Evolutionary conservation across 1,284 basidiomycete genomes (phyloP).

Genomic region (Amanita bisporigera): DNA sequence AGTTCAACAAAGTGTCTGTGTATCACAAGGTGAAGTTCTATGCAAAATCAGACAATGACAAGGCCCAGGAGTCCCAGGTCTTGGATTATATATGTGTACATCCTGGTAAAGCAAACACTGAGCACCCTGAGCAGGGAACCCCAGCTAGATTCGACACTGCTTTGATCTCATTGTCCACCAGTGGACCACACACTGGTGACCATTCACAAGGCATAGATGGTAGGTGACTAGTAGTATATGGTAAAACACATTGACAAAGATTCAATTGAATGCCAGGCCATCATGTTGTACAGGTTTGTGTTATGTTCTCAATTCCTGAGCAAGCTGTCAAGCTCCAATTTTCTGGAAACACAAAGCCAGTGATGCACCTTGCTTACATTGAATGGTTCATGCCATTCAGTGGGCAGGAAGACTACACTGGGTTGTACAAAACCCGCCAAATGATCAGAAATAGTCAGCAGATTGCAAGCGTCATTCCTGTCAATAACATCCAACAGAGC

Average conservation of each 20-base stretch:
- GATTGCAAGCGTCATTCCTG: constrained; percentile 1
- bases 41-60: not conserved
- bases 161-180: constrained; percentile 7
- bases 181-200: no score
- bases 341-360: not conserved
- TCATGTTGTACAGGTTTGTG: constrained; percentile 16
- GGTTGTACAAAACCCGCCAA: constrained; percentile 20
- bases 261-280: constrained; percentile 10
- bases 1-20: not conserved
- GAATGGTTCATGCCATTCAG: constrained; percentile 15
- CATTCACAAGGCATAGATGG: not conserved
- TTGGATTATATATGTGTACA: constrained; percentile 20
- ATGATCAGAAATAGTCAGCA: not conserved
- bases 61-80: not conserved
- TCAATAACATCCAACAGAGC: constrained; percentile 5
- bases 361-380: constrained; percentile 27
- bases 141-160: constrained; percentile 26
- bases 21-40: constrained; percentile 7
- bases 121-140: constrained; percentile 5
- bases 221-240: constrained; percentile 15
- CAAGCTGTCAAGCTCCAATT: constrained; percentile 8
- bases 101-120: constrained; percentile 8
- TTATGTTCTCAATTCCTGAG: constrained; percentile 20
- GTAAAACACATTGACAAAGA: not conserved
- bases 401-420: constrained; percentile 17